These are phyloP conservation scores for Pythium periplocum DNA, from an alignment of 352 stramenopile species.

Conservation along the genomic window DNA sequence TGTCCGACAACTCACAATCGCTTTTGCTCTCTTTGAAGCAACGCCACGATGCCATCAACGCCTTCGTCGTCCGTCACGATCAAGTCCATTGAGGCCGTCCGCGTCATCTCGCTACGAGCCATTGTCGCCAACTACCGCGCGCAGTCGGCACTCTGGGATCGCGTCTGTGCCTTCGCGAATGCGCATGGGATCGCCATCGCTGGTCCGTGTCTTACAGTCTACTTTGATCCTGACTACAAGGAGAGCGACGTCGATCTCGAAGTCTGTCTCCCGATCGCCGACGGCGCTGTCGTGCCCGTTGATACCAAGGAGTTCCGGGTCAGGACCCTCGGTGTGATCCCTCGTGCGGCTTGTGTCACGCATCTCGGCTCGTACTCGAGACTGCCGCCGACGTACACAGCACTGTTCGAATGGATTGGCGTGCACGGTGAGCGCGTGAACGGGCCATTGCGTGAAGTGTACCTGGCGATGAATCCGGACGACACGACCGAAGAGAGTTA, in stretches of 20 bases:
- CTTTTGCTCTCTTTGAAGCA: too few species aligned
- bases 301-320: constrained; percentile 18
- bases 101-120: constrained; percentile 30
- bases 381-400: constrained; percentile 20
- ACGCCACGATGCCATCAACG: too few species aligned
- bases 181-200: constrained; percentile 15
- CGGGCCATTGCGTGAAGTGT: constrained; percentile 14
- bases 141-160: constrained; percentile 30
- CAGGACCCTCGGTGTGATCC: constrained; percentile 14
- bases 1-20: too few species aligned
- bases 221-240: constrained; percentile 30
- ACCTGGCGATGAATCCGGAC: constrained; percentile 3
- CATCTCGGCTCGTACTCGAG: constrained; percentile 28
- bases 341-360: constrained; percentile 25
- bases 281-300: constrained; percentile 11
- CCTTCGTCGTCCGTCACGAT: constrained; percentile 4
- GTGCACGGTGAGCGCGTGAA: constrained; percentile 1
- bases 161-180: constrained; percentile 22
- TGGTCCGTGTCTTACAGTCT: constrained; percentile 33
- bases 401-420: constrained; percentile 9
- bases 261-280: constrained; percentile 35
- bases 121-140: constrained; percentile 42
- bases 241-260: constrained; percentile 45
- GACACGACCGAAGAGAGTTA: constrained; percentile 1
- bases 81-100: constrained; percentile 25